These are phyloP conservation scores for Pittosporum tobira DNA, from an alignment of 129 eudicot genomes.

Conservation along the genomic window DNA sequence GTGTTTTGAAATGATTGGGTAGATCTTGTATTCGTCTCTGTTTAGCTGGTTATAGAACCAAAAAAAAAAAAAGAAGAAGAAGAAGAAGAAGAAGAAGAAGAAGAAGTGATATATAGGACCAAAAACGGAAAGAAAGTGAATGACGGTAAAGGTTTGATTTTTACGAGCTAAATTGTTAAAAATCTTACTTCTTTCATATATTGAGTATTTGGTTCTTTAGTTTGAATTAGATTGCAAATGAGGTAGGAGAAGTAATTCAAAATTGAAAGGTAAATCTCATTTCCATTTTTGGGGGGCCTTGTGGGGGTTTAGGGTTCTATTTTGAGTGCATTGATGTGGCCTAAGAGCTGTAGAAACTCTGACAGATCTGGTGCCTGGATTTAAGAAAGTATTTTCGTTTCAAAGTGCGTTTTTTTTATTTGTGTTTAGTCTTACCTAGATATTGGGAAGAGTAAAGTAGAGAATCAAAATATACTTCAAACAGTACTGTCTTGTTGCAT, in stretches of 20 bases:
- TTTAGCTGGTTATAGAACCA: background rate
- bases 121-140: too few relatives aligned
- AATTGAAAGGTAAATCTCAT: background rate
- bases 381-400: slow-evolving; percentile 2
- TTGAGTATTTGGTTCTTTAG: background rate
- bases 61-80: background rate
- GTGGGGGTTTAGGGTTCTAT: slow-evolving; percentile 3
- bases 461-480: background rate
- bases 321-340: background rate
- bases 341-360: background rate
- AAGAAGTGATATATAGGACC: background rate
- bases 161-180: background rate
- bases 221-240: background rate
- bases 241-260: background rate
- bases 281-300: background rate
- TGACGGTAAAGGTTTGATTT: background rate
- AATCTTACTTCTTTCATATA: too few relatives aligned
- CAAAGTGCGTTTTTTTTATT: background rate
- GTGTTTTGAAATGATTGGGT: background rate
- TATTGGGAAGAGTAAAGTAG: slow-evolving; percentile 1
- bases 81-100: background rate
- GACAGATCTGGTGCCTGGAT: background rate
- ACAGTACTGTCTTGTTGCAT: background rate
- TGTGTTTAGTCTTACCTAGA: background rate
- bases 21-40: background rate